phyloP scores from a whole-genome alignment of 495 filamentous ascomycete species.

The Oleoguttula mirabilis region DNA sequence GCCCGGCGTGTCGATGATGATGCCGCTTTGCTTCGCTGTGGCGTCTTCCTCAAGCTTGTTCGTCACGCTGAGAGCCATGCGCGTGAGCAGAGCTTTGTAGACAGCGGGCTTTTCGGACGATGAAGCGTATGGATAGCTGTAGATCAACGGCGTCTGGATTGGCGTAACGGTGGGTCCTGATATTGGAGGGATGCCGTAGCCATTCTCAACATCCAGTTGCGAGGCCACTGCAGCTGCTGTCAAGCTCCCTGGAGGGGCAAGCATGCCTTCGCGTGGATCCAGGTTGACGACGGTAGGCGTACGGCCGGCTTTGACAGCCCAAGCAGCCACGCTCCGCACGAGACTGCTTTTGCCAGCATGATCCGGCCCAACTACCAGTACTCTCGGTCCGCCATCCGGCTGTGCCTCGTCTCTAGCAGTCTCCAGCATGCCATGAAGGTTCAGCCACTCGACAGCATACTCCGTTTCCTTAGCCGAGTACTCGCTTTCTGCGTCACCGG shows the following conservation, averaged over 20 bases:
- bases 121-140: constrained; percentile 66
- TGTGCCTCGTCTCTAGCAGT: constrained; percentile 35
- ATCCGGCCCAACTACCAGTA: constrained; percentile 71
- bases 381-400: constrained; percentile 50
- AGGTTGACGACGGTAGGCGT: constrained; percentile 78
- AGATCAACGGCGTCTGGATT: constrained; percentile 86
- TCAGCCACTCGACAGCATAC: constrained; percentile 60
- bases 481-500: constrained; percentile 51
- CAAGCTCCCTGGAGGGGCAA: constrained; percentile 73
- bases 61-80: constrained; percentile 67
- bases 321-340: constrained; percentile 66
- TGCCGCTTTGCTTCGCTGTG: constrained; percentile 54
- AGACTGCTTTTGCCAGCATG: constrained; percentile 79
- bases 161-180: constrained; percentile 77
- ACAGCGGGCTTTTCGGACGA: constrained; percentile 62
- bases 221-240: constrained; percentile 72
- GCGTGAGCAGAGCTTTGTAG: constrained; percentile 60
- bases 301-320: constrained; percentile 62
- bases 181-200: constrained; percentile 83
- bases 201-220: constrained; percentile 80
- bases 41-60: constrained; percentile 69
- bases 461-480: constrained; percentile 79
- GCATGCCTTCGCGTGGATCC: constrained; percentile 74
- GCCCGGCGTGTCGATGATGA: constrained; percentile 79
- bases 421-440: constrained; percentile 78